These are phyloP conservation scores for Metschnikowia bowlesiae DNA, from an alignment of 805 yeast species.

Conservation along the genomic window DNA sequence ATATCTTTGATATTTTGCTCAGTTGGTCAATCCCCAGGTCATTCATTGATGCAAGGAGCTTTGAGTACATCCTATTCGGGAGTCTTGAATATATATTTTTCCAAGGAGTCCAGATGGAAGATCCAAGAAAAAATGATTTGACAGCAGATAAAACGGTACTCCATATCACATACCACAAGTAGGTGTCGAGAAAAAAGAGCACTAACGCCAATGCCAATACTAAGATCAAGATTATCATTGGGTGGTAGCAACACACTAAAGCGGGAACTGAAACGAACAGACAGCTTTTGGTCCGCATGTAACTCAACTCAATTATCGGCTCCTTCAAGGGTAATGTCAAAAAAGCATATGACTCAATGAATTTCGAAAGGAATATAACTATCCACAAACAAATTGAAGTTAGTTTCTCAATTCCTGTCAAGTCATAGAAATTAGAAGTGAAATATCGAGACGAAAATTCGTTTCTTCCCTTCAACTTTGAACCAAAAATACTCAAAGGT, in stretches of 20 bases:
- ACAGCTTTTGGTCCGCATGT: constrained; percentile 52
- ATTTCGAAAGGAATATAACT: constrained; percentile 63
- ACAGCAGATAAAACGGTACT: constrained; percentile 70
- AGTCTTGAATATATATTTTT: constrained; percentile 70
- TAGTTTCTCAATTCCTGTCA: constrained; percentile 50
- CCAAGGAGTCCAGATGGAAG: constrained; percentile 89
- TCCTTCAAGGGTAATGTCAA: constrained; percentile 81
- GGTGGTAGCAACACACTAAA: constrained; percentile 51
- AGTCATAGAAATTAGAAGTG: constrained; percentile 52
- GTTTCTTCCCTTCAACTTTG: constrained; percentile 30
- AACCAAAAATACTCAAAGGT: constrained; percentile 48
- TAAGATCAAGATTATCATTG: constrained; percentile 50
- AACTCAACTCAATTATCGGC: constrained; percentile 64
- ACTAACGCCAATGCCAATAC: constrained; percentile 60
- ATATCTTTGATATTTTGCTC: constrained; percentile 53
- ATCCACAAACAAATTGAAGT: constrained; percentile 70
- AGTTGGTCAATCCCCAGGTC: constrained; percentile 34
- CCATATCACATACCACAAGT: constrained; percentile 81
- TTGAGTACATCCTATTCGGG: constrained; percentile 72
- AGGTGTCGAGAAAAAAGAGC: constrained; percentile 74
- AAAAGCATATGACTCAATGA: constrained; percentile 86
- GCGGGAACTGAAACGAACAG: constrained; percentile 58
- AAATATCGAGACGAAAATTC: constrained; percentile 37
- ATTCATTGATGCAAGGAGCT: constrained; percentile 39
- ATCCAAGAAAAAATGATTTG: constrained; percentile 68